phyloP scores from a whole-genome alignment of 2,329 filamentous ascomycete genomes.

The Lithohypha guttulata region DNA sequence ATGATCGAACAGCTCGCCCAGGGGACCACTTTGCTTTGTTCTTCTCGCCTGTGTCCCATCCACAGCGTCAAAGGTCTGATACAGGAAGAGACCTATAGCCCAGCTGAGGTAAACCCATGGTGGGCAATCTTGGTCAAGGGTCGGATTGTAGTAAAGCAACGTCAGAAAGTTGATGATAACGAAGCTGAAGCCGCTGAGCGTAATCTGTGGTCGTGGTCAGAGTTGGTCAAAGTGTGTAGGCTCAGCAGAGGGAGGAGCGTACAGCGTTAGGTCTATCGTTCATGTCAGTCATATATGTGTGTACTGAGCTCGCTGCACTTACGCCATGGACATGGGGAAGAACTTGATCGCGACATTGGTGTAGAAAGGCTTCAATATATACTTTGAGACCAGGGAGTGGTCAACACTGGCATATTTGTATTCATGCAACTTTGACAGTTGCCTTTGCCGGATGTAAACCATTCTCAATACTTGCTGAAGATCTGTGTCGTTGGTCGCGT shows the following conservation, averaged over 20 bases:
- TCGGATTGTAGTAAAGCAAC: slow-evolving; percentile 91
- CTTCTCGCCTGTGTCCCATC: slow-evolving; percentile 87
- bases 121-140: slow-evolving; percentile 84
- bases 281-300: slow-evolving; percentile 9
- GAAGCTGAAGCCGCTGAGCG: slow-evolving; percentile 80
- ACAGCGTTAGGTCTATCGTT: slow-evolving; percentile 44
- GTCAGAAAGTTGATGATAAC: slow-evolving; percentile 83
- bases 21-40: slow-evolving; percentile 81
- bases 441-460: slow-evolving; percentile 91
- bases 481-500: too few relatives aligned
- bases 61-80: slow-evolving; percentile 97
- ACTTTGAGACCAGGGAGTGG: slow-evolving; percentile 78
- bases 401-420: slow-evolving; percentile 96
- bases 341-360: slow-evolving; percentile 84
- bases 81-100: slow-evolving; percentile 81
- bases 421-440: slow-evolving; percentile 75
- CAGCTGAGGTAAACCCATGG: slow-evolving; percentile 91
- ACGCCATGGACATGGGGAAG: slow-evolving; percentile 93
- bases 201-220: slow-evolving; percentile 48
- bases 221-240: too few relatives aligned
- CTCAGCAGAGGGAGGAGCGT: slow-evolving; percentile 12
- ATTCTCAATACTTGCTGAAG: too few relatives aligned
- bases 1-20: slow-evolving; percentile 95
- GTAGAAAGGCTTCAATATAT: slow-evolving; percentile 96
- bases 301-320: slow-evolving; percentile 28